Percentiles rank a stretch among this genome's conserved stretches.
These are phyloP conservation scores for Boletus reticuloceps DNA, from an alignment of 768 basidiomycete genomes.

Conservation along the genomic window DNA sequence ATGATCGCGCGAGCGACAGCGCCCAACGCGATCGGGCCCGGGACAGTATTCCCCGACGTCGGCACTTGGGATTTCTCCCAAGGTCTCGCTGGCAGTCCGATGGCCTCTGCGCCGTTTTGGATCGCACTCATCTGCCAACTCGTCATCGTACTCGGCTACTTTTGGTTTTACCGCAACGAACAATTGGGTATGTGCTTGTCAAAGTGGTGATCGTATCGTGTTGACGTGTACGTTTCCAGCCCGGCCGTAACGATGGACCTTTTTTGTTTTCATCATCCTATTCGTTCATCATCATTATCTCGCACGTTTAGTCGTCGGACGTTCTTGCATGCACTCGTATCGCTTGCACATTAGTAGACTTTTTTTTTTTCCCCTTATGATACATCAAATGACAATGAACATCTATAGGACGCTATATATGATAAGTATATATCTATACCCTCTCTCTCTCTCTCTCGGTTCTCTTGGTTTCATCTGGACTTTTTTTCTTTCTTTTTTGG, in stretches of 20 bases:
- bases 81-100: constrained; percentile 72
- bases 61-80: constrained; percentile 86
- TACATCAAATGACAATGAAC: no score
- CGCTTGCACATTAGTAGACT: neutral
- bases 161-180: constrained; percentile 97
- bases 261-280: no score
- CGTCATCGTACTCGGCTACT: constrained; percentile 86
- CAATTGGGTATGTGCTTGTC: constrained; percentile 61
- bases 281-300: neutral
- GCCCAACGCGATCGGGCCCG: constrained; percentile 86
- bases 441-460: neutral
- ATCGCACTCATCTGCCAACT: constrained; percentile 76
- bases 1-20: constrained; percentile 92
- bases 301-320: neutral
- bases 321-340: neutral
- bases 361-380: no score
- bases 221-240: constrained; percentile 4
- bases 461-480: neutral
- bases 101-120: constrained; percentile 88
- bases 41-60: constrained; percentile 87
- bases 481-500: neutral
- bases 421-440: neutral
- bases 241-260: constrained; percentile 7
- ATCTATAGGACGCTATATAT: neutral
- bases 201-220: no score